These are phyloP conservation scores for Triangularia setosa DNA, from an alignment of 2,329 filamentous ascomycete genomes.

Conservation along the genomic window DNA sequence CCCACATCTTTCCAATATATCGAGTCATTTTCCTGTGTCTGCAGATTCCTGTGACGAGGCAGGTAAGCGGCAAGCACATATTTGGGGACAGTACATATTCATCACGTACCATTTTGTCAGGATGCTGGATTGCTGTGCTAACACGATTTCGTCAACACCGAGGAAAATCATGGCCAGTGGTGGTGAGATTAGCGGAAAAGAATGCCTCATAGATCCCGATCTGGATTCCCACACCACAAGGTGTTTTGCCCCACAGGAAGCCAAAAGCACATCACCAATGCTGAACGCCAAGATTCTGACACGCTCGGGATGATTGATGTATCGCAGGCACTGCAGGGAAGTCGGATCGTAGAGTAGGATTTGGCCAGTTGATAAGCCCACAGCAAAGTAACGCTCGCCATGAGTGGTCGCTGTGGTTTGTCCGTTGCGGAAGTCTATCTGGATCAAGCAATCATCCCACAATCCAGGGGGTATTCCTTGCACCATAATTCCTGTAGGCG, in stretches of 20 bases:
- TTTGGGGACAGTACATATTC: conserved; percentile 11
- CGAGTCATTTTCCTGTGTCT: conserved; percentile 12
- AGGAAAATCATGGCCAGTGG: conserved; percentile 19
- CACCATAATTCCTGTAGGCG: too few species aligned
- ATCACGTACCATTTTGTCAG: conserved; percentile 13
- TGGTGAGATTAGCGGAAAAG: conserved; percentile 18
- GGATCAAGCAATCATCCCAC: conserved; percentile 35
- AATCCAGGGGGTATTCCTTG: too few species aligned
- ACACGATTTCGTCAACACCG: conserved; percentile 17
- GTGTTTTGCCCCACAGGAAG: conserved; percentile 23
- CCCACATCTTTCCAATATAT: conserved; percentile 10
- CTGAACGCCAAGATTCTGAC: conserved; percentile 28
- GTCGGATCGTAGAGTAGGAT: conserved; percentile 29
- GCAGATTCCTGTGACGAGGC: conserved; percentile 7
- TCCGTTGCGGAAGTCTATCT: conserved; percentile 29
- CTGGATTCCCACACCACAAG: conserved; percentile 24
- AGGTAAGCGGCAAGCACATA: too few species aligned
- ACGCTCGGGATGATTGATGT: conserved; percentile 27
- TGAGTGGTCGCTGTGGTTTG: conserved; percentile 26
- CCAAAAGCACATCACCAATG: conserved; percentile 25
- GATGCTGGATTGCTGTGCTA: conserved; percentile 17
- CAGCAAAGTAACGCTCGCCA: conserved; percentile 29
- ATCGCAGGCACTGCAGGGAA: conserved; percentile 22
- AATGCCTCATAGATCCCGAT: conserved; percentile 15
- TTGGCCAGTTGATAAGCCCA: conserved; percentile 30